Evolutionary conservation across 805 yeast species (phyloP), one percentile per base, ranked within the genome.

Genomic region (Metschnikowia chrysomelidarum): DNA sequence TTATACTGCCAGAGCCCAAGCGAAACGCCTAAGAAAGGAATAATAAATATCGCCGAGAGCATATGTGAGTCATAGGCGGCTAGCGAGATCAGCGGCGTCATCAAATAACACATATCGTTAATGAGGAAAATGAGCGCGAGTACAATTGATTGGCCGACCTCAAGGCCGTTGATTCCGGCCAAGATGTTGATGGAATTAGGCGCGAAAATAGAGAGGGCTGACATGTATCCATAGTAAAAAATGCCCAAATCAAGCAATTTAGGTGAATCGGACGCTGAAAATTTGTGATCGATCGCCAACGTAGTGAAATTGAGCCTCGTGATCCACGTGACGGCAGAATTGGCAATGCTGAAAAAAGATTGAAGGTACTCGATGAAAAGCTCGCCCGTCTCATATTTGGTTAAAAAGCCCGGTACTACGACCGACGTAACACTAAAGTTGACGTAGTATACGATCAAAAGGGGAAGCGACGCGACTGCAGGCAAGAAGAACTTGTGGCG

Each of bases 151-250:
- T 93, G 98, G 18, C 97, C 98, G 9, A 89, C 97, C 62, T 93
- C 99, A 27, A 93, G 68, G 0, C 99, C 99, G 58, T 93, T 93
- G 30, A 93, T 77, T 5, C 99, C 99, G 0, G 99, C 99, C 19
- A 89, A 67, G 34, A 93, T 93, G 56, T 93, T 93, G 59, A 93
- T 88, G 8, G 97, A 87, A 46, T 93, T 91, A 16, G 99, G 97
- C 51, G 96, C 84, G 55, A 93, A 93, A 24, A 93, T 91, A 2
- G 95, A 82, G 40, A 93, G 78, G 0, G 95, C 73, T 0, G 83
- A 87, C 98, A 93, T 93, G 64, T 93, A 93, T 10, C 64, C 63
- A 57, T 93, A 93, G 66, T 93, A 93, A 18, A 86, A 60, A 12
- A 69, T 56, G 3, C 96, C 95, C 38, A 93, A 65, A 58, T 93